Percentiles rank a stretch among this genome's conserved stretches.
Evolutionary conservation across 306 rosid species (phyloP).

Genomic region (Pachyrhizus erosus): DNA sequence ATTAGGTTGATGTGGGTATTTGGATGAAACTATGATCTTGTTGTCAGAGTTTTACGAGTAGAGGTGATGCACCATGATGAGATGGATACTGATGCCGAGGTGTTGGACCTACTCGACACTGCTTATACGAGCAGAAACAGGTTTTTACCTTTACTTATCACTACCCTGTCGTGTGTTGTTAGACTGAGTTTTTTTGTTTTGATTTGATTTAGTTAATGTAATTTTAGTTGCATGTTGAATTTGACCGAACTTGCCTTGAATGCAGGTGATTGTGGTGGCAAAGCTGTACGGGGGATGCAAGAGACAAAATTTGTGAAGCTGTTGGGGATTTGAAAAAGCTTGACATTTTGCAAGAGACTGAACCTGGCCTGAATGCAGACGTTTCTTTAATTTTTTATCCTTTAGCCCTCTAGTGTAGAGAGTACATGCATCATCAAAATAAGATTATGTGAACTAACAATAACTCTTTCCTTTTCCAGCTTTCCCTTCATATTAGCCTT

Average conservation of each 20-base stretch:
- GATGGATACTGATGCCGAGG: constrained; percentile 52
- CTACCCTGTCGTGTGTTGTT: not conserved
- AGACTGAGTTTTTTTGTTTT: not conserved
- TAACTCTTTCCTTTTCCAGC: not conserved
- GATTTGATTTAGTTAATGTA: not conserved
- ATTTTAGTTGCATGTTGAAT: not conserved
- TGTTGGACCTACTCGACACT: constrained; percentile 55
- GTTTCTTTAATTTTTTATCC: not conserved
- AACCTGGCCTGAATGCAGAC: no score
- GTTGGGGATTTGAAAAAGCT: constrained; percentile 57
- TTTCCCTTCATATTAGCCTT: no score
- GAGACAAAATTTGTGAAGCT: constrained; percentile 54
- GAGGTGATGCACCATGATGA: constrained; percentile 46
- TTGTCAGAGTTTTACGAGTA: constrained; percentile 55
- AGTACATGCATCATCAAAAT: not conserved
- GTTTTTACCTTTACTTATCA: constrained; percentile 25
- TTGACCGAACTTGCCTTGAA: not conserved
- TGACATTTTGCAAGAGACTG: no score
- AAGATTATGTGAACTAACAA: not conserved
- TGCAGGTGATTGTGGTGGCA: constrained; percentile 54
- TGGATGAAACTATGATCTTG: constrained; percentile 54
- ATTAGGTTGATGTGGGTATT: not conserved
- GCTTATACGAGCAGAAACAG: constrained; percentile 51
- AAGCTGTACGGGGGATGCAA: constrained; percentile 65
- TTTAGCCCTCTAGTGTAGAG: not conserved